A percentile compares a stretch with the other conserved stretches of the same genome.
phyloP scores from a whole-genome alignment of 148 eudicot species.

The Polygonum aviculare region DNA sequence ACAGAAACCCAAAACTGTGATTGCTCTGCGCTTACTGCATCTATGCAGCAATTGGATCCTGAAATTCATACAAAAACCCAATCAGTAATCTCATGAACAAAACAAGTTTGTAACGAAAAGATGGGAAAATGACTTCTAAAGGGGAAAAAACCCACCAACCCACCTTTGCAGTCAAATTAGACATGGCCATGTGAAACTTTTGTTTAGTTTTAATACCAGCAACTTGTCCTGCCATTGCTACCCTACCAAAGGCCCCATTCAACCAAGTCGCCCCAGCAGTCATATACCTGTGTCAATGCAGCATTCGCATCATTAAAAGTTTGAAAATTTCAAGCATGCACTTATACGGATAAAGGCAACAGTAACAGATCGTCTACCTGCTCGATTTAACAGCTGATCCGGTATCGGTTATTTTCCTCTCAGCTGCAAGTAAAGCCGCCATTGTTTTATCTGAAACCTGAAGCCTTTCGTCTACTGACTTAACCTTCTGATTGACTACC shows the following conservation, averaged over 20 bases:
- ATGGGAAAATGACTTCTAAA: not conserved
- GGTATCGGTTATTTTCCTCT: slow-evolving; percentile 72
- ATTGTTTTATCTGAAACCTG: slow-evolving; percentile 94
- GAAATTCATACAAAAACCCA: slow-evolving; percentile 1
- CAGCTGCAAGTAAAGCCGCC: slow-evolving; percentile 91
- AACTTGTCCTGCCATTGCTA: slow-evolving; percentile 80
- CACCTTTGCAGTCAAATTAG: slow-evolving; percentile 83
- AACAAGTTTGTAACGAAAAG: not conserved
- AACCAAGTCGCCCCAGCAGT: slow-evolving; percentile 90
- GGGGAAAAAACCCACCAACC: not conserved
- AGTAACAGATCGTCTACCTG: slow-evolving; percentile 38
- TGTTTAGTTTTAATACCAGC: slow-evolving; percentile 82
- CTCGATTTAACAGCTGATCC: slow-evolving; percentile 96
- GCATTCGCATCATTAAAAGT: not conserved
- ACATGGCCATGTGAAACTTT: slow-evolving; percentile 60
- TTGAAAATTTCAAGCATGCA: not conserved
- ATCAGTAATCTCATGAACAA: not conserved
- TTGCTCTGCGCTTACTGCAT: not conserved
- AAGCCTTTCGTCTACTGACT: slow-evolving; percentile 89
- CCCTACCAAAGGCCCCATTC: slow-evolving; percentile 80
- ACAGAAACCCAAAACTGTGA: not conserved
- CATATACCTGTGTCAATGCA: slow-evolving; percentile 53
- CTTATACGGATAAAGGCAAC: not conserved
- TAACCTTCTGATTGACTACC: slow-evolving; percentile 87
- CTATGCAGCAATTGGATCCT: slow-evolving; percentile 42